Base-by-base conservation (phyloP, 1,284 basidiomycete species). In the Pyrrhoderma lamaoense region DNA sequence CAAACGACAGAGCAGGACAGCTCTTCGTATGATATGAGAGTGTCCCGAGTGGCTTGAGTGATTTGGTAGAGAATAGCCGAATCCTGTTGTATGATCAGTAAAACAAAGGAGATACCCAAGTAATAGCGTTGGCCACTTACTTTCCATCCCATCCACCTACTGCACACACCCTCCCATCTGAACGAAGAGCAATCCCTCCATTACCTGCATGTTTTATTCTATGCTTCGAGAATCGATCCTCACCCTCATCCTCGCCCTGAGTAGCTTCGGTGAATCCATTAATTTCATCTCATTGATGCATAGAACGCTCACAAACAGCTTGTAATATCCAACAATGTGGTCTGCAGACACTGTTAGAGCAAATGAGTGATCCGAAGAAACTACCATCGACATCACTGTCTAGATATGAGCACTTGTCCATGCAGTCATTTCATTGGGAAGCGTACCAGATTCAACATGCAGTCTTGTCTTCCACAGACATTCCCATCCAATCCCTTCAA, bases 121-220 rank as follows among this genome's bases (percentile, higher is more conserved):
- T 21, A 4, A 5, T 42, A 35, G 5, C 13, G n/a, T 21, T 16
- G 38, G 19, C 19, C 5, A 67, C 83, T 60, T 58, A 91, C 91
- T 74, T 79, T 31, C 92, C 91, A 58, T 94, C 91, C 92, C 92
- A 94, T 0, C 90, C 88, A 2, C 86, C 91, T 1, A 91, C 70
- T 0, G 88, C 89, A 57, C 89, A 87, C 0, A 93, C 78, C 23
- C 76, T 74, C 0, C 82, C 87, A 59, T 88, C 82, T 36, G 79
- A 73, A n/a, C 80, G 79, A n/a, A 93, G 77, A 1, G 82, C 74
- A 21, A 93, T 66, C 3, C 80, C 76, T 0, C 76, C 74, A 59
- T 92, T 90, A 1, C 92, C 90, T 1, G 88, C 79, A 56, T 89
- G 75, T 59, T 85, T 91, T n/a, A 81, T 91, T 52, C 76, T 73